Conservation (phyloP, 345 rosid genomes). For the Ceriops tagal region DNA sequence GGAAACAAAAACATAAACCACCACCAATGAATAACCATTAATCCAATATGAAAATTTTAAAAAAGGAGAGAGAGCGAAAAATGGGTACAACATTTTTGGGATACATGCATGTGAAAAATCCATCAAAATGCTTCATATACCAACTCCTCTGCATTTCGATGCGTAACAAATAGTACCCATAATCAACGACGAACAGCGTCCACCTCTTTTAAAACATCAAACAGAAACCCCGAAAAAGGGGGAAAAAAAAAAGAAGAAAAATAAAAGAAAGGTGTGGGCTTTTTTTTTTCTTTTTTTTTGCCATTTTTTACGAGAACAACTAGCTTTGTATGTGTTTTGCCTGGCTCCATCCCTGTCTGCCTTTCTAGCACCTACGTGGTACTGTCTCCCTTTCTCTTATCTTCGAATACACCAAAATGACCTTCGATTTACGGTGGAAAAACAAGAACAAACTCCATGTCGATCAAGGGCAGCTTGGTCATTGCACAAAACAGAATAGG, state of each 20-base stretch:
- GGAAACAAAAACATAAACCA: conserved; percentile 5
- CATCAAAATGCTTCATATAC: conserved; percentile 15
- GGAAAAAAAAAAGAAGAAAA: background rate
- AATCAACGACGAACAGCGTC: background rate
- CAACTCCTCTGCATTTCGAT: conserved; percentile 7
- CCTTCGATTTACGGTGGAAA: conserved; percentile 30
- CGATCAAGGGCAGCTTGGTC: conserved; percentile 35
- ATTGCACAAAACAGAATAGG: conserved; percentile 12
- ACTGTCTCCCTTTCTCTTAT: conserved; percentile 18
- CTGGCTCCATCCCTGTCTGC: conserved; percentile 35
- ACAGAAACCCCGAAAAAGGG: background rate
- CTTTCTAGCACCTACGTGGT: conserved; percentile 31
- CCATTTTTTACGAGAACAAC: background rate
- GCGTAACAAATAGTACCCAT: conserved; percentile 9
- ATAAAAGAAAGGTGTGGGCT: background rate
- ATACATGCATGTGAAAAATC: conserved; percentile 7
- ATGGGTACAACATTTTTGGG: conserved; percentile 2
- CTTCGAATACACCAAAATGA: conserved; percentile 33
- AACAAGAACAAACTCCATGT: conserved; percentile 1
- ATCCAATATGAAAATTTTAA: background rate
- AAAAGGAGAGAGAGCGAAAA: background rate
- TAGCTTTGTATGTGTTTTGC: conserved; percentile 17
- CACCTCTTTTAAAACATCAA: conserved; percentile 6
- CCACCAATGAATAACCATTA: conserved; percentile 9
- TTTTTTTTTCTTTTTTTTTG: background rate